Evolutionary conservation across 2,329 filamentous ascomycete species (phyloP).

Genomic region (Monilinia fructigena): DNA sequence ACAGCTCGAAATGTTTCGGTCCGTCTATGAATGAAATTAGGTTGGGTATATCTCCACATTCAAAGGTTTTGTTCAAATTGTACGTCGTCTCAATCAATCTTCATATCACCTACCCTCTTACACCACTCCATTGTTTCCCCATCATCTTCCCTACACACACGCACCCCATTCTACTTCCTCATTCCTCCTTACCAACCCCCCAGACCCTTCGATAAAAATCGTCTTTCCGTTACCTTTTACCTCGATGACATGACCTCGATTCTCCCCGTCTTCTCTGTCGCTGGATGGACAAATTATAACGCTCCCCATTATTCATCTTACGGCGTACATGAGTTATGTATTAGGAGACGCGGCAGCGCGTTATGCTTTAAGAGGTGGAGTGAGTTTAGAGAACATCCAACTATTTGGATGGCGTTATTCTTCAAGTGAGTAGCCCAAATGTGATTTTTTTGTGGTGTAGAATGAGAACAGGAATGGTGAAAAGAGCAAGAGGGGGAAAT

Average conservation of each 20-base stretch:
- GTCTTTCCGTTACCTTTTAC: slow-evolving; percentile 54
- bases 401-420: slow-evolving; percentile 54
- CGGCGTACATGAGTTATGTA: slow-evolving; percentile 55
- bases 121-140: neutral
- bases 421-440: slow-evolving; percentile 47
- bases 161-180: neutral
- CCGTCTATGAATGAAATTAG: slow-evolving; percentile 47
- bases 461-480: no score
- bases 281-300: slow-evolving; percentile 35
- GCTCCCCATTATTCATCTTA: slow-evolving; percentile 47
- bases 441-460: neutral
- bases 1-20: slow-evolving; percentile 49
- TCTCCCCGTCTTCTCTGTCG: slow-evolving; percentile 38
- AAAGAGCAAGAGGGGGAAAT: no score
- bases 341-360: slow-evolving; percentile 50
- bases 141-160: neutral
- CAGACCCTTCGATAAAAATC: slow-evolving; percentile 56
- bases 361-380: slow-evolving; percentile 56
- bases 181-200: neutral
- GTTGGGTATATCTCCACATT: slow-evolving; percentile 48
- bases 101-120: neutral
- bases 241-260: slow-evolving; percentile 44
- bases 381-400: slow-evolving; percentile 44
- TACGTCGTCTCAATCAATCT: slow-evolving; percentile 36
- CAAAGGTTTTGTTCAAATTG: slow-evolving; percentile 56